Conservation (phyloP, 495 filamentous ascomycete species). For the Bathelium albidoporum region DNA sequence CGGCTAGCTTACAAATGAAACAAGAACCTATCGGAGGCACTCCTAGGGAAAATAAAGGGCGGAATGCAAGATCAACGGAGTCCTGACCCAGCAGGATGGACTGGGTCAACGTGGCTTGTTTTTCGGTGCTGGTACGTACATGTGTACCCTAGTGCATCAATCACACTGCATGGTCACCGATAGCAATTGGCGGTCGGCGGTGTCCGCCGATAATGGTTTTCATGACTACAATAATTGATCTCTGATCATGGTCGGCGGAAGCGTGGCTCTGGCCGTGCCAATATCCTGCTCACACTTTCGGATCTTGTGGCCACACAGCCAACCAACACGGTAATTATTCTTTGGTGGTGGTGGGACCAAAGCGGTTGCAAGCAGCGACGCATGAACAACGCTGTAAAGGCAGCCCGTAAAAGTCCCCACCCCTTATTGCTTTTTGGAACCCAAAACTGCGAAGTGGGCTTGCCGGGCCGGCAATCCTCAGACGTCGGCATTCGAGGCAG, state of each 20-base stretch:
- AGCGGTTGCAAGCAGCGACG: neutral
- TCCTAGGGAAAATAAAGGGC: neutral
- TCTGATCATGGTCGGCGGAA: too few relatives aligned
- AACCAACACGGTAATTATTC: neutral
- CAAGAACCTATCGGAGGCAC: neutral
- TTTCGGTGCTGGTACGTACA: neutral
- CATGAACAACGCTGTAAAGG: neutral
- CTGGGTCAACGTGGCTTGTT: neutral
- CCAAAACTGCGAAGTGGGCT: neutral
- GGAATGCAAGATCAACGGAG: neutral
- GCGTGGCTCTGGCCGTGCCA: too few relatives aligned
- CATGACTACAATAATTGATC: too few relatives aligned
- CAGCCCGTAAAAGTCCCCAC: neutral
- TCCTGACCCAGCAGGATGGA: neutral
- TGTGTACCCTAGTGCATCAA: neutral
- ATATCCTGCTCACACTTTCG: neutral
- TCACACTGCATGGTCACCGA: conserved; percentile 1
- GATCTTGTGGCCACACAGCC: neutral
- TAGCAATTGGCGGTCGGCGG: neutral
- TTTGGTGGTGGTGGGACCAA: neutral
- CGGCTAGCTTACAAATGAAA: neutral
- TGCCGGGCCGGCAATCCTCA: neutral
- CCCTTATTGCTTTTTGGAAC: neutral
- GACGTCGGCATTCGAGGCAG: neutral
- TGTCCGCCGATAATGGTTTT: neutral